Evolutionary conservation across 2,329 filamentous ascomycete genomes (phyloP), one percentile per base, ranked within the genome.

Genomic region (Ilyonectria robusta): DNA sequence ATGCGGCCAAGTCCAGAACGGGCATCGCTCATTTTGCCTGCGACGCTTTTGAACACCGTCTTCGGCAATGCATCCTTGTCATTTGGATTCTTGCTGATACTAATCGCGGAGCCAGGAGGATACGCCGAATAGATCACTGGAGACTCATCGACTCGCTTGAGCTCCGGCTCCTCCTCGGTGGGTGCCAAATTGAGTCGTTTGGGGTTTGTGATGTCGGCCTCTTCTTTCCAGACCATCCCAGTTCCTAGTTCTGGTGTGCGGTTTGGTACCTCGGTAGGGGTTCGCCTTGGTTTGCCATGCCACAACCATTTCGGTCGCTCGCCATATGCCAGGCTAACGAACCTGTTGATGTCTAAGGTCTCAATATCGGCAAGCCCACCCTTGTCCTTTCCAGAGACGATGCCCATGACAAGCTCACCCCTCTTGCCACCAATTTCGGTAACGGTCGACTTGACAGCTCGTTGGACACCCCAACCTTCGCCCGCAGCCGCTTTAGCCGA

Each of bases 391-490:
- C 93, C 91, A 44, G 91, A 93, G 6, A 97, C 94, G 85, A 97
- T 97, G n/a, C 94, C 95, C 85, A 97, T 94, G 53, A 98, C 92
- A 82, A 98, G 93, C 79, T 98, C 95, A 54, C 95, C 95, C 59
- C 95, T 92, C 79, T 98, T 97, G 15, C 96, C 95, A 72, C 94
- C 94, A 44, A 99, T 89, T 80, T 98, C 96, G 19, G 93, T 94
- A 53, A 98, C 93, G 0, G 95, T 98, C 3, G 94, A 97, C 78
- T 98, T 98, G 75, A 99, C 94, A 19, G 95, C 95, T 76, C 94
- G 92, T 57, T 94, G 93, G n/a, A 97, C 93, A 17, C 92, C 93
- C 94, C 95, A 98, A 3, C 92, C 93, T 77, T 98, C 94, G 37
- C 94, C 92, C 57, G 92, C 93, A 2, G 94, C 95, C 35, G 94